phyloP scores from a whole-genome alignment of 1,284 basidiomycete genomes.

The Phellinidium pouzarii region DNA sequence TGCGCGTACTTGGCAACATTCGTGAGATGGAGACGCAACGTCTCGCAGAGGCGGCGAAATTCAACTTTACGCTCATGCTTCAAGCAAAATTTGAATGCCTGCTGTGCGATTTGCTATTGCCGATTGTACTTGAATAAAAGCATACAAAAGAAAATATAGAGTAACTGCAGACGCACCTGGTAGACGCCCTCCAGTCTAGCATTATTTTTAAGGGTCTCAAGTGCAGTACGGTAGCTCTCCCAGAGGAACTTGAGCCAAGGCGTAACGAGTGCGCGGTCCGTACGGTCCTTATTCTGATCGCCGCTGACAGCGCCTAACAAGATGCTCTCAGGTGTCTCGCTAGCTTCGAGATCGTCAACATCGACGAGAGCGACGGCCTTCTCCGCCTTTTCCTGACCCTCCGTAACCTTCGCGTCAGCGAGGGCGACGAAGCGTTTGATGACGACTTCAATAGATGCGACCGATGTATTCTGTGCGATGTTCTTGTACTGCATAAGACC shows the following conservation, averaged over 20 bases:
- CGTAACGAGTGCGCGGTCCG: slow-evolving; percentile 91
- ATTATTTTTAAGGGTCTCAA: slow-evolving; percentile 98
- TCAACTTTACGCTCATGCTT: slow-evolving; percentile 94
- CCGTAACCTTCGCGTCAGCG: slow-evolving; percentile 82
- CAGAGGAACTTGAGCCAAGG: slow-evolving; percentile 98
- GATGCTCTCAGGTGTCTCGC: slow-evolving; percentile 89
- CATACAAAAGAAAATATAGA: not conserved
- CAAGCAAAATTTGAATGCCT: slow-evolving; percentile 96
- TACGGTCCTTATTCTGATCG: slow-evolving; percentile 91
- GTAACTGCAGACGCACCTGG: slow-evolving; percentile 57
- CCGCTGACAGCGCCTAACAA: slow-evolving; percentile 84
- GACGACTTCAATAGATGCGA: slow-evolving; percentile 88
- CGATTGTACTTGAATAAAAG: not conserved
- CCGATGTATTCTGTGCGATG: slow-evolving; percentile 89
- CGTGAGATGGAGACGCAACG: slow-evolving; percentile 88
- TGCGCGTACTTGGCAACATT: slow-evolving; percentile 96
- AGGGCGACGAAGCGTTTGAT: slow-evolving; percentile 86
- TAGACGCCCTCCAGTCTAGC: slow-evolving; percentile 91
- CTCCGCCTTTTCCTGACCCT: slow-evolving; percentile 82
- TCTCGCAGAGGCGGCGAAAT: slow-evolving; percentile 96
- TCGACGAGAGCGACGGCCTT: slow-evolving; percentile 57
- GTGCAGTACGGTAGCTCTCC: slow-evolving; percentile 95
- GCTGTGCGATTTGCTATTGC: slow-evolving; percentile 84
- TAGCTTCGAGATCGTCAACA: slow-evolving; percentile 86
- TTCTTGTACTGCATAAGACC: slow-evolving; percentile 97